A percentile compares a stretch with the other conserved stretches of the same genome.
Evolutionary conservation across 2,329 filamentous ascomycete genomes (phyloP).

Genomic region (Colletotrichum magnum): DNA sequence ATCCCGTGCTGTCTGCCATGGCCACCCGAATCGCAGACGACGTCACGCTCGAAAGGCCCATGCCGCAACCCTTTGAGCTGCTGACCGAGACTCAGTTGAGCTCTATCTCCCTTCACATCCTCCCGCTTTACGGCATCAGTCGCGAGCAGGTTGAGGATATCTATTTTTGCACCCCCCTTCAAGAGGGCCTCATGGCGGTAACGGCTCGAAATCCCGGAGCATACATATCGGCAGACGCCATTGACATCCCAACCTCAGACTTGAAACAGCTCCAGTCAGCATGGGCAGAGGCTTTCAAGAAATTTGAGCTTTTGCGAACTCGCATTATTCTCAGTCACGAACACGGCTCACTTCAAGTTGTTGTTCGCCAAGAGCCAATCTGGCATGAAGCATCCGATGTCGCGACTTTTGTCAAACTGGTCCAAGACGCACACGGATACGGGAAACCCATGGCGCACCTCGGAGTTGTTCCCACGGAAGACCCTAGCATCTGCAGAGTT

Average conservation of each 20-base stretch:
- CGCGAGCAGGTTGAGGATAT: constrained; percentile 39
- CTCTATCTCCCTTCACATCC: not conserved
- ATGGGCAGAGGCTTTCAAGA: constrained; percentile 42
- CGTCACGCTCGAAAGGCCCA: not conserved
- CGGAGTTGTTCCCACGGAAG: constrained; percentile 23
- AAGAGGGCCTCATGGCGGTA: constrained; percentile 43
- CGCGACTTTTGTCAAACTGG: constrained; percentile 4
- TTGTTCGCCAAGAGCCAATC: constrained; percentile 33
- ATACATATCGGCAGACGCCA: constrained; percentile 48
- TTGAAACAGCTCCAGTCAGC: constrained; percentile 46
- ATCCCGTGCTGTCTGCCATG: constrained; percentile 12
- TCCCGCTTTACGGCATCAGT: constrained; percentile 27
- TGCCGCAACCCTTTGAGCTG: constrained; percentile 13
- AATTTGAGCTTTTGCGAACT: constrained; percentile 29
- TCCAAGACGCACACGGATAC: constrained; percentile 15
- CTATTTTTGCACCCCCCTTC: constrained; percentile 42
- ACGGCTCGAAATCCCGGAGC: constrained; percentile 41
- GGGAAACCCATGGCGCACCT: constrained; percentile 42
- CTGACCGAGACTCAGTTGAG: not conserved
- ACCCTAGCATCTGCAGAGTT: constrained; percentile 41
- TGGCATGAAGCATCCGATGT: constrained; percentile 15
- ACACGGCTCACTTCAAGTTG: constrained; percentile 36
- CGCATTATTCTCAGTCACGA: constrained; percentile 35
- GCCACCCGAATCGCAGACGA: not conserved
- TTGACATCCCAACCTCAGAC: constrained; percentile 44